A percentile compares a stretch with the other conserved stretches of the same genome.
phyloP scores from a whole-genome alignment of 208 protist genomes.

The Leishmania major region DNA sequence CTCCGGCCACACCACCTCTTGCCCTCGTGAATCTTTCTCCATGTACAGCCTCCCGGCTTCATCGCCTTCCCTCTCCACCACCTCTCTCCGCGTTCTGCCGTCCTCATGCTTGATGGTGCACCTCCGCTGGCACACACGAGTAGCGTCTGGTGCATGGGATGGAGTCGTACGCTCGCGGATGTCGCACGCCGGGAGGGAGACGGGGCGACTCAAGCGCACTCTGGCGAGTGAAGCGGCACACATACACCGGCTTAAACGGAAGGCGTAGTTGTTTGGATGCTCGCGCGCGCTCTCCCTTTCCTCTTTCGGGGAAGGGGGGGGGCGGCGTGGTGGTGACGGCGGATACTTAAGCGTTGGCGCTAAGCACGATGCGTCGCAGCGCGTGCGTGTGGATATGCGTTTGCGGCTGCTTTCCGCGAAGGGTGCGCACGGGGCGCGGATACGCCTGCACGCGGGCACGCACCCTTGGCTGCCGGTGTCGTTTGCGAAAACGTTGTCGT shows the following conservation, averaged over 20 bases:
- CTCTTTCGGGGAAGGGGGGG: background rate
- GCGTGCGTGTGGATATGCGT: background rate
- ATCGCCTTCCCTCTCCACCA: background rate
- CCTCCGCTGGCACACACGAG: background rate
- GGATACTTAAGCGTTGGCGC: background rate
- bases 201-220: no score
- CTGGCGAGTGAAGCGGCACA: no score
- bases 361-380: background rate
- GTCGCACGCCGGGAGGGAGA: background rate
- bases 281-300: background rate
- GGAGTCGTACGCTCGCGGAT: background rate
- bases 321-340: background rate
- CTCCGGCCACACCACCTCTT: background rate
- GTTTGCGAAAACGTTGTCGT: background rate
- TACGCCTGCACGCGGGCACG: background rate
- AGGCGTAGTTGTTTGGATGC: background rate
- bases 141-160: background rate
- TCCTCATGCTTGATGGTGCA: background rate
- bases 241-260: background rate
- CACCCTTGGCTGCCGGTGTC: background rate
- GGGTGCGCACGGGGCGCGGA: background rate
- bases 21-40: background rate
- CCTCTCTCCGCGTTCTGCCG: background rate
- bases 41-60: no score
- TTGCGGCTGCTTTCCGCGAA: constrained; percentile 1